Evolutionary conservation across 208 protist species (phyloP).

Genomic region (Leishmania major): DNA sequence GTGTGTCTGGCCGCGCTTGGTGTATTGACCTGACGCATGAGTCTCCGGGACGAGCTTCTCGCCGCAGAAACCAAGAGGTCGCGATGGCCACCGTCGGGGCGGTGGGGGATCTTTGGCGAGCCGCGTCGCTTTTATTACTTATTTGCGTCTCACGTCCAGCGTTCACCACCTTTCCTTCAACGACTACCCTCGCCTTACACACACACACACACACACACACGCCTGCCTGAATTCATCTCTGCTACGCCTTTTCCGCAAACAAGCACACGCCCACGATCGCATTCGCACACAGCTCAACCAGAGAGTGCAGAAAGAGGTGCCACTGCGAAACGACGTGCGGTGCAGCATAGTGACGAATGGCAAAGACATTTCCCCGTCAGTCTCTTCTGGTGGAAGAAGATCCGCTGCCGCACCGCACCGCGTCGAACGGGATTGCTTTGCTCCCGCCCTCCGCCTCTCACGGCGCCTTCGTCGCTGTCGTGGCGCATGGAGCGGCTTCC

Average conservation of each 20-base stretch:
- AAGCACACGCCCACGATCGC: background rate
- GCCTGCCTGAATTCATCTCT: background rate
- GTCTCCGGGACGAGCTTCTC: background rate
- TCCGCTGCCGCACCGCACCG: background rate
- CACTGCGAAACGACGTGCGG: background rate
- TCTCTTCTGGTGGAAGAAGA: conserved; percentile 16
- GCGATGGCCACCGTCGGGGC: background rate
- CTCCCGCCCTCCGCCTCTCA: conserved; percentile 4
- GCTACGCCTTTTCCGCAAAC: background rate
- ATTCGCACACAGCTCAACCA: background rate
- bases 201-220: background rate
- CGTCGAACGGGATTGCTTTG: conserved; percentile 14
- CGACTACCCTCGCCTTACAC: background rate
- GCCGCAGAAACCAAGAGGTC: background rate
- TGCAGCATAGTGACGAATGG: background rate
- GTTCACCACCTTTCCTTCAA: background rate
- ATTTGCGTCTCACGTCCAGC: background rate
- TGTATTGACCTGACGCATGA: background rate
- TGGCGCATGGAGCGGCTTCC: background rate
- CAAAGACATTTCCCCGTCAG: conserved; percentile 13
- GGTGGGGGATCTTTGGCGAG: background rate
- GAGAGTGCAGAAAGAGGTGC: background rate
- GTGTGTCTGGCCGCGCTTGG: background rate
- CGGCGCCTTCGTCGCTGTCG: conserved; percentile 10
- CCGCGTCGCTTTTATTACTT: background rate